Evolutionary conservation across 2,329 filamentous ascomycete genomes (phyloP).

Genomic region (Xylaria multiplex): DNA sequence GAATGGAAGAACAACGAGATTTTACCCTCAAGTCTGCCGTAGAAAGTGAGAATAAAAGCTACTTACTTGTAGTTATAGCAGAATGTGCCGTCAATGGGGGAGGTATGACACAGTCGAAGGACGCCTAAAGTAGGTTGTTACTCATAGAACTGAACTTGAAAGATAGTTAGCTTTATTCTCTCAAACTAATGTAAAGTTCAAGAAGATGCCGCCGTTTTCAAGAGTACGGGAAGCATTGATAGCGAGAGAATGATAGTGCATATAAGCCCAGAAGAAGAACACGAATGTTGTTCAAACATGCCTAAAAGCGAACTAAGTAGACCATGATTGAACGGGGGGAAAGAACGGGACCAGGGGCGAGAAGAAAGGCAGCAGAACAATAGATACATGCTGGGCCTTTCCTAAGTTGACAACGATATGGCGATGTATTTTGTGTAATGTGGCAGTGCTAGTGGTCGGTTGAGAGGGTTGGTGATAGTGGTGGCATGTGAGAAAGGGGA

Average conservation of each 20-base stretch:
- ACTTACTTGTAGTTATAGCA: slow-evolving; percentile 2
- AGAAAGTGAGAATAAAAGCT: background rate
- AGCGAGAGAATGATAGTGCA: background rate
- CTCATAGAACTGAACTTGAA: background rate
- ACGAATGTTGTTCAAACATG: background rate
- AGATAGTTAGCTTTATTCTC: background rate
- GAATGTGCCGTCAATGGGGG: background rate
- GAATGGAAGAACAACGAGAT: background rate
- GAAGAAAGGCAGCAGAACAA: background rate
- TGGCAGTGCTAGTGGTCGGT: background rate
- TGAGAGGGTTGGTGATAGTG: background rate
- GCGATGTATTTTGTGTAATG: too few relatives aligned
- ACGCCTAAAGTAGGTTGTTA: background rate
- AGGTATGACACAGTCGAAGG: background rate
- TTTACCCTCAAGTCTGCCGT: background rate
- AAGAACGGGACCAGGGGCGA: background rate
- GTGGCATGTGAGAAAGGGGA: background rate
- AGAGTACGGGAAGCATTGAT: background rate
- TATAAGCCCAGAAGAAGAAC: background rate
- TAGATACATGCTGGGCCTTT: background rate
- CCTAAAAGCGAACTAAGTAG: background rate
- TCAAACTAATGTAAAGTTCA: background rate
- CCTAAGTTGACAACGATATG: background rate
- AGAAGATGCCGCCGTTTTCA: background rate
- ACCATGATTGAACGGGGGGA: background rate